Evolutionary conservation across 2,329 filamentous ascomycete genomes (phyloP), one percentile per base, ranked within the genome.

Genomic region (Helminthosporium solani): DNA sequence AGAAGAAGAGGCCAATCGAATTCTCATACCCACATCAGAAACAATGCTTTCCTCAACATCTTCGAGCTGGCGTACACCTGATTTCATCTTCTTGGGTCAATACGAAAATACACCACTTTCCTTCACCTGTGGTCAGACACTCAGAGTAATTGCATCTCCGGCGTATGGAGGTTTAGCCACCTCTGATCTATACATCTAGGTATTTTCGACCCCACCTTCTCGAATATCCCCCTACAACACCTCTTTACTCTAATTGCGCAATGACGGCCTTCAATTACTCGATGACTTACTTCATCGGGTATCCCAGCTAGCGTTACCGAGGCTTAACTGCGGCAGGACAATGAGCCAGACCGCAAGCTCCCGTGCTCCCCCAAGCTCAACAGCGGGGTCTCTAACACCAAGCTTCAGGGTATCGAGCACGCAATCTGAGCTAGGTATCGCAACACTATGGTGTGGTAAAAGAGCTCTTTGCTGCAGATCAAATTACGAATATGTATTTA

Each of bases 361-460:
- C n/a, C n/a, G n/a, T n/a, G n/a, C n/a, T n/a, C n/a, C n/a, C n/a
- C n/a, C n/a, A n/a, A n/a, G 14, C 19, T 43, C 21, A 19, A 27
- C 28, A 11, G 40, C 40, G 40, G 40, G 40, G 43, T 40, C 19
- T 14, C 7, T 9, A 18, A 7, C 20, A 31, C 38, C 18, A 21
- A 30, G 25, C 20, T 18, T 34, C 37, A 47, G 47, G 45, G 48
- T 47, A 37, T 37, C 38, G 54, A 64, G 61, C 63, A 66, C 63
- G 63, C 61, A 59, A 66, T 66, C 47, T 31, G 31, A 44, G 47
- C 57, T 59, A 64, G 47, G 31, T 49, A 63, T 63, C 56, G 46
- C 56, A 59, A 63, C 55, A 57, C 35, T 21, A 38, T 38, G 50
- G 46, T 44, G 33, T 47, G 40, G 42, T 44, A 50, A 55, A 49